A percentile compares a stretch with the other conserved stretches of the same genome.
Evolutionary conservation across 495 filamentous ascomycete species (phyloP).

Genomic region (Tuber magnatum): DNA sequence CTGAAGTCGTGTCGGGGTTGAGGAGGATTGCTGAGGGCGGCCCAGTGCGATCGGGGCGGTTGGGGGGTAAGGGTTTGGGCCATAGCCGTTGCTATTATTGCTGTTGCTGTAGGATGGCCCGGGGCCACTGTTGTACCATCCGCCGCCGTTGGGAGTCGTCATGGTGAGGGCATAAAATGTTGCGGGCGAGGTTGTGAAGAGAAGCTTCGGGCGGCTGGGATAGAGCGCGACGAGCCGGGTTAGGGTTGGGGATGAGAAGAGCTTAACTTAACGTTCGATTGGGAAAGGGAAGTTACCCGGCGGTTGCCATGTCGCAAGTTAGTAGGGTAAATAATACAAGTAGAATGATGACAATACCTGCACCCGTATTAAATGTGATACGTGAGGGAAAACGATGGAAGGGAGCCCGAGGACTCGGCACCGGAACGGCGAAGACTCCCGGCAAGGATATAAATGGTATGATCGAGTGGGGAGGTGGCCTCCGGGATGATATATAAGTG

Average conservation of each 20-base stretch:
- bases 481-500: no score
- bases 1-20: constrained; percentile 7
- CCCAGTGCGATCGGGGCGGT: constrained; percentile 20
- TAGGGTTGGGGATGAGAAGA: constrained; percentile 10
- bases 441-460: no score
- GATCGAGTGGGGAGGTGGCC: no score
- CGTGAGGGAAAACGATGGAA: neutral
- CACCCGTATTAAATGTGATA: no score
- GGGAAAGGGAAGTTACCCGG: neutral
- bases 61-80: constrained; percentile 8
- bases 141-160: constrained; percentile 35
- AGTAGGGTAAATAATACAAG: no score
- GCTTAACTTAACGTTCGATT: neutral
- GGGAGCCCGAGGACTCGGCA: no score
- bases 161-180: constrained; percentile 27
- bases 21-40: constrained; percentile 8
- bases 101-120: constrained; percentile 16
- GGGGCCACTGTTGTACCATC: constrained; percentile 27
- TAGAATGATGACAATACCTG: no score
- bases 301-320: neutral
- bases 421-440: no score
- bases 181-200: neutral
- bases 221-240: constrained; percentile 6
- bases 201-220: constrained; percentile 24
- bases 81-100: constrained; percentile 6